Evolutionary conservation across 192 early-diverging fungal genomes (phyloP).

Genomic region (Gonapodya prolifera): DNA sequence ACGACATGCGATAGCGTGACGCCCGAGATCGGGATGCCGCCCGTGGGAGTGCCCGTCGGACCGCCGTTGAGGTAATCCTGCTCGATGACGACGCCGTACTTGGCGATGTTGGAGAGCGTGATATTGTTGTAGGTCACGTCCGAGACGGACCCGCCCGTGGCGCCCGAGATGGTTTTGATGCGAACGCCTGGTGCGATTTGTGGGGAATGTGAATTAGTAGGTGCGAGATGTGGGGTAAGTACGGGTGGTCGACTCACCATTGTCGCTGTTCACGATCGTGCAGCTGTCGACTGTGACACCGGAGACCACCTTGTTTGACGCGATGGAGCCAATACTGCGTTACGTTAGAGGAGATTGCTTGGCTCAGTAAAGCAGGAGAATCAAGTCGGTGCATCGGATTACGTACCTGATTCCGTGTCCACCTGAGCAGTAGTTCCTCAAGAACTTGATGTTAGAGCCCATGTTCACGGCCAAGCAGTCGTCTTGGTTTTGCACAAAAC

Average conservation of each 20-base stretch:
- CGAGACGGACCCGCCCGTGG: constrained; percentile 24
- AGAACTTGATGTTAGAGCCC: constrained; percentile 27
- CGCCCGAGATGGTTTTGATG: constrained; percentile 33
- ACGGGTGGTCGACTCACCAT: constrained; percentile 19
- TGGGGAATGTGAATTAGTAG: too few relatives aligned
- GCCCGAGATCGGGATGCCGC: constrained; percentile 23
- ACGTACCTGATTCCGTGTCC: constrained; percentile 14
- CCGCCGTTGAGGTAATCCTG: constrained; percentile 31
- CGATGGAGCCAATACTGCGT: constrained; percentile 21
- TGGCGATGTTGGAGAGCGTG: constrained; percentile 17
- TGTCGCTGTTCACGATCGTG: constrained; percentile 18
- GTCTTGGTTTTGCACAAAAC: constrained; percentile 28
- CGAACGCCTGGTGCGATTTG: too few relatives aligned
- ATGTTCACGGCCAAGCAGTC: constrained; percentile 37
- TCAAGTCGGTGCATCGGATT: too few relatives aligned
- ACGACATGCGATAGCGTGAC: constrained; percentile 22
- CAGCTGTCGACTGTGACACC: constrained; percentile 19
- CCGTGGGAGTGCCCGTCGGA: constrained; percentile 19
- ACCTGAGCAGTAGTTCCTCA: constrained; percentile 24
- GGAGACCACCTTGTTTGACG: constrained; percentile 16
- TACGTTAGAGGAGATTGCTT: too few relatives aligned
- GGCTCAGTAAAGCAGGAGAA: too few relatives aligned
- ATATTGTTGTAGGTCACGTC: constrained; percentile 32
- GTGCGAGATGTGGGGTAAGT: too few relatives aligned
- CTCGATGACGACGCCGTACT: constrained; percentile 25